phyloP scores from a whole-genome alignment of 2,329 filamentous ascomycete genomes.

The Hirsutella thompsonii region DNA sequence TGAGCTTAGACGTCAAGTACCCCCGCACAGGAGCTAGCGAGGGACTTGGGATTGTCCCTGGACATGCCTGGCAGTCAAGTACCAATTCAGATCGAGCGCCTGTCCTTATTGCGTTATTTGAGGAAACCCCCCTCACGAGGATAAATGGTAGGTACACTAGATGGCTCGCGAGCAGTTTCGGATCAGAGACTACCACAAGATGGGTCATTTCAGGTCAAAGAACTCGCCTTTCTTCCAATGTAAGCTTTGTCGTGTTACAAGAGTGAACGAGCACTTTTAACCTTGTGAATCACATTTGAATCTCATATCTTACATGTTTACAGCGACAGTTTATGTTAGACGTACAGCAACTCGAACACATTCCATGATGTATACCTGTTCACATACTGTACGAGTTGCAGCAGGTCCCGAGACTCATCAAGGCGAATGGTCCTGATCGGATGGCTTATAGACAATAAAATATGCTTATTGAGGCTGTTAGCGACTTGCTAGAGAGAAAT shows the following conservation, averaged over 20 bases:
- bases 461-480: slow-evolving; percentile 28
- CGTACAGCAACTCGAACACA: slow-evolving; percentile 19
- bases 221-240: slow-evolving; percentile 6
- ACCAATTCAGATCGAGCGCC: slow-evolving; percentile 34
- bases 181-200: slow-evolving; percentile 13
- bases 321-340: slow-evolving; percentile 26
- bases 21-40: slow-evolving; percentile 24
- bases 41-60: slow-evolving; percentile 20
- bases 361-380: slow-evolving; percentile 21
- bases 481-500: slow-evolving; percentile 2
- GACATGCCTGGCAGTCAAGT: slow-evolving; percentile 25
- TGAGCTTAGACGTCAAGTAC: slow-evolving; percentile 17
- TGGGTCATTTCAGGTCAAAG: slow-evolving; percentile 13
- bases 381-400: slow-evolving; percentile 32
- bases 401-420: slow-evolving; percentile 29
- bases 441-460: slow-evolving; percentile 30
- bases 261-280: slow-evolving; percentile 17
- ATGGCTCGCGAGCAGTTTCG: slow-evolving; percentile 9
- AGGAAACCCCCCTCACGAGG: slow-evolving; percentile 8
- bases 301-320: slow-evolving; percentile 40
- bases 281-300: slow-evolving; percentile 33
- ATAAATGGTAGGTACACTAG: neutral
- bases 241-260: neutral
- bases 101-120: slow-evolving; percentile 27
- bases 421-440: slow-evolving; percentile 21